Evolutionary conservation across 257 asterid species (phyloP).

Genomic region (Fraxinus quadrangulata): DNA sequence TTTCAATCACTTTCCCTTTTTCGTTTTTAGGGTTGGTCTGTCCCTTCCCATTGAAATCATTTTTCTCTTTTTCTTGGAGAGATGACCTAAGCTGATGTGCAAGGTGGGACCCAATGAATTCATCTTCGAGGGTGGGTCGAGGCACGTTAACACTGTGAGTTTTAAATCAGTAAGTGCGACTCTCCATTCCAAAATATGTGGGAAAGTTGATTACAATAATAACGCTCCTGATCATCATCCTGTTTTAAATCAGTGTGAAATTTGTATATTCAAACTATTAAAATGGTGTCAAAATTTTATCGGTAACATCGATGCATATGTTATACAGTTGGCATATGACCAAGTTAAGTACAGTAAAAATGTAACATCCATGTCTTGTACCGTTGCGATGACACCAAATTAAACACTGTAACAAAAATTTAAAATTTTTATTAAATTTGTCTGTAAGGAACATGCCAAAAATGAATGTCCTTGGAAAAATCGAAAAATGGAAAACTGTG

Average conservation of each 20-base stretch:
- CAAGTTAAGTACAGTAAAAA: neutral
- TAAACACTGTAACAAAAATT: neutral
- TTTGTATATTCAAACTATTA: no score
- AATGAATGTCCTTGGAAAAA: neutral
- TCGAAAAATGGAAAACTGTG: neutral
- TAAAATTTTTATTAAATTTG: neutral
- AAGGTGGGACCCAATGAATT: neutral
- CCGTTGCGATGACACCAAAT: neutral
- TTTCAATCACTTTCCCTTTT: slow-evolving; percentile 11
- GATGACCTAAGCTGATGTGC: neutral
- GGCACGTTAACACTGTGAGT: neutral
- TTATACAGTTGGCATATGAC: neutral
- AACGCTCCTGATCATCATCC: no score
- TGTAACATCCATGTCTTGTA: neutral
- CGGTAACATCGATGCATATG: neutral
- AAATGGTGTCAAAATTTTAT: neutral
- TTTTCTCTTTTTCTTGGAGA: neutral
- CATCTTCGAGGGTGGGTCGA: neutral
- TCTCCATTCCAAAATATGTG: no score
- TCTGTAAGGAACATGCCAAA: slow-evolving; percentile 20
- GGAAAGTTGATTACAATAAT: neutral
- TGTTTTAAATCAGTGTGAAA: no score
- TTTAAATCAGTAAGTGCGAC: no score
- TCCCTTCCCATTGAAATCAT: neutral
- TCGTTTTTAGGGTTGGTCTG: neutral